Base-by-base conservation (phyloP, 306 rosid species). In the Sophora flavescens region DNA sequence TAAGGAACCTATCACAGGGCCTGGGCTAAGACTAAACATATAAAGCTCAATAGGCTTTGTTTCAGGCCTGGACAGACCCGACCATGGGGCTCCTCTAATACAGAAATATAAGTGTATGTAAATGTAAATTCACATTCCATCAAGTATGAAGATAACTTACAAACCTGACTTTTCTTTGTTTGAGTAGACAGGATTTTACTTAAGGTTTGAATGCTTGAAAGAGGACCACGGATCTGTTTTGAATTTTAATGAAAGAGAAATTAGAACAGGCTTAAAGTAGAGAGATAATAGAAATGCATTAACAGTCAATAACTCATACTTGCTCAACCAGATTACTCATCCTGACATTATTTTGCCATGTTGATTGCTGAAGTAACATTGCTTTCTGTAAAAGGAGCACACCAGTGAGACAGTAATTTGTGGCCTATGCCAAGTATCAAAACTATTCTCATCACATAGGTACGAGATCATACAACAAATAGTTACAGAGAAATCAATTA, bases 261-360 rank as follows among this genome's bases (percentile, higher is more conserved):
- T 80, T 64, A 84, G 36, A 69, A 76, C 63, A 70, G 54, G 70
- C 13, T 78, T 28, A 53, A 50, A 72, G 39, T 38, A 64, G 38
- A 66, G 51, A 16, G 33, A 50, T 54, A 26, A 42, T 28, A 54
- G 39, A 61, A 76, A 67, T n/a, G 26, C 30, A 68, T 18, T n/a
- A n/a, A n/a, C n/a, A 61, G 26, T 47, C 63, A 75, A 42, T 22
- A 51, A 65, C 32, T 47, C 73, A 73, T 86, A 90, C 98, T 68
- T 92, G 97, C 83, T 95, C 97, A 79, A 90, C 93, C 51, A 89
- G 91, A 83, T 88, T 87, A 64, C 87, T 71, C 92, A 92, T 92
- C 88, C 97, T 84, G 68, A 95, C 84, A 74, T 92, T 90, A 83
- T 90, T 95, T 85, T 92, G 96, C 97, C 97, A 92, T 58, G 98